A percentile compares a stretch with the other conserved stretches of the same genome.
These are phyloP conservation scores for Floccularia luteovirens DNA, from an alignment of 768 basidiomycete genomes.

Conservation along the genomic window DNA sequence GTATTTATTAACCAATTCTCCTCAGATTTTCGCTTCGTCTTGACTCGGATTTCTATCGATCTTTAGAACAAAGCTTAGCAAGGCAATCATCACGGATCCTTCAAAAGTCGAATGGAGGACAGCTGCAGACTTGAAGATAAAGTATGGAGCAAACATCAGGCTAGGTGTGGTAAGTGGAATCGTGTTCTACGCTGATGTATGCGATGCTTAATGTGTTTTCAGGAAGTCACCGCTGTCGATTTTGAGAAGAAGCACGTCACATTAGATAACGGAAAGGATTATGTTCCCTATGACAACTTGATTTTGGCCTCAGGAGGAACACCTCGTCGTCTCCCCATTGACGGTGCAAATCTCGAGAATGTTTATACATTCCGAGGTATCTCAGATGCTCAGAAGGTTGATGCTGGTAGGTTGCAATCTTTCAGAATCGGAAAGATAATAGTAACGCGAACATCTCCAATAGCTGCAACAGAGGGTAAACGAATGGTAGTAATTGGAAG, in stretches of 20 bases:
- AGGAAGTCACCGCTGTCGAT: constrained; percentile 71
- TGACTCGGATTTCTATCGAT: background rate
- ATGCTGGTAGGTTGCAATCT: constrained; percentile 41
- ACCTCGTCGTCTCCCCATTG: constrained; percentile 70
- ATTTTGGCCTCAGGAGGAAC: constrained; percentile 73
- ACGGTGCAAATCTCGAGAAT: constrained; percentile 66
- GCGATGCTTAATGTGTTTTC: constrained; percentile 5
- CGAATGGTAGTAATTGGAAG: constrained; percentile 77
- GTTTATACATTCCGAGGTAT: constrained; percentile 71
- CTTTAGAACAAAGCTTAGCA: constrained; percentile 79
- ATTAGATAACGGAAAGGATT: constrained; percentile 51
- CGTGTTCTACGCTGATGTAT: background rate
- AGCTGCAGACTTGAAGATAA: constrained; percentile 68
- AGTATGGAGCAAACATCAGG: constrained; percentile 61
- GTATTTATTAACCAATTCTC: constrained; percentile 20
- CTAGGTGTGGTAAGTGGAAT: constrained; percentile 40
- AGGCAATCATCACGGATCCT: constrained; percentile 72
- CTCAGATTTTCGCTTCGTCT: background rate
- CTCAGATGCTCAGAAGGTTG: constrained; percentile 63
- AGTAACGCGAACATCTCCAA: constrained; percentile 4
- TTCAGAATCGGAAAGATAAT: background rate
- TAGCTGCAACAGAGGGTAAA: constrained; percentile 57
- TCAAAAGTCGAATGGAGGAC: constrained; percentile 72
- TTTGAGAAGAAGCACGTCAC: constrained; percentile 52
- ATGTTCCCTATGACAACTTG: constrained; percentile 64